phyloP scores from a whole-genome alignment of 208 protist species.

The Phytomonas sp. region DNA sequence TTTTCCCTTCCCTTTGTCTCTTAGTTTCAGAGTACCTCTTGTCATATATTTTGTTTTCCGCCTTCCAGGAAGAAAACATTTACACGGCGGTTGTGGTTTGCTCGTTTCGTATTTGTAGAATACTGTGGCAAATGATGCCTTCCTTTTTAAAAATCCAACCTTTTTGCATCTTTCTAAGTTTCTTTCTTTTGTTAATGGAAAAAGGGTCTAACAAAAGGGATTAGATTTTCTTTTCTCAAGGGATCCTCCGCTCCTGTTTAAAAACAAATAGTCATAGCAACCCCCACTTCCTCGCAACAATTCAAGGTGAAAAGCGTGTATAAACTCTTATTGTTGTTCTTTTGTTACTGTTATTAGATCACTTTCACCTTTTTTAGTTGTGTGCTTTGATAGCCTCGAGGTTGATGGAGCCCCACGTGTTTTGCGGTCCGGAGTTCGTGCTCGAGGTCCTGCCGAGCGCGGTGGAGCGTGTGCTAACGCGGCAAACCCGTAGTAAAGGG shows the following conservation, averaged over 20 bases:
- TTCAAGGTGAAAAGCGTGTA: background rate
- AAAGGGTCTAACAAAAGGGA: background rate
- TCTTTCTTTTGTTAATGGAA: background rate
- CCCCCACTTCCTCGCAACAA: background rate
- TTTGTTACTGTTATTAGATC: background rate
- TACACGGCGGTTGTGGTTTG: background rate
- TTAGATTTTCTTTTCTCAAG: background rate
- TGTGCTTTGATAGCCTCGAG: background rate
- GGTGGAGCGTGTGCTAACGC: conserved; percentile 91
- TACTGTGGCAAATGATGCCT: too few species aligned
- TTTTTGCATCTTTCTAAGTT: background rate
- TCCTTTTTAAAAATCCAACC: too few species aligned
- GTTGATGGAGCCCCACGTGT: conserved; percentile 94
- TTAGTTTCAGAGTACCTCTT: background rate
- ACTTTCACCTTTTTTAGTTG: background rate
- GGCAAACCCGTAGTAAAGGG: conserved; percentile 76
- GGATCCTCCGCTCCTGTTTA: background rate
- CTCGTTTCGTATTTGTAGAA: background rate
- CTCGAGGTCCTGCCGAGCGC: conserved; percentile 92
- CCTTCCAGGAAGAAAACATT: background rate
- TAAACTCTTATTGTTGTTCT: background rate
- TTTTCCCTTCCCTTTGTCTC: background rate
- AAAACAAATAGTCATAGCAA: background rate
- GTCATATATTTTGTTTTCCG: background rate
- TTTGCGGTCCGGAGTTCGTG: conserved; percentile 91